Conservation (phyloP, 768 basidiomycete species). For the Rhizopogon vinicolor region DNA sequence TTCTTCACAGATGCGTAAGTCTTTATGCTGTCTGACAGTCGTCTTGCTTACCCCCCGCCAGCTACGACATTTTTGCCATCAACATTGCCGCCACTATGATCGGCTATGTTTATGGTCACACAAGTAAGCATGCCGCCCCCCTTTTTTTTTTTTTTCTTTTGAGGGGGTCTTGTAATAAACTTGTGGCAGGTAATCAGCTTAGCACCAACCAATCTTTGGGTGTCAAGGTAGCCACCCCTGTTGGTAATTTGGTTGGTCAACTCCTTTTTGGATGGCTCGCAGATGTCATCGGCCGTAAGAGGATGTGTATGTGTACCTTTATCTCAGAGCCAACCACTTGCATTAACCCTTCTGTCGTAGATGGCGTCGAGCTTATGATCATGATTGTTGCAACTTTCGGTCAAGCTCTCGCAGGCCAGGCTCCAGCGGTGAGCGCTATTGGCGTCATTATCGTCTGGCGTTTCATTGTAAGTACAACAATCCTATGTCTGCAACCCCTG, state of each 20-base stretch:
- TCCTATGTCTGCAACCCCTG: background rate
- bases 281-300: constrained; percentile 70
- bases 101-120: constrained; percentile 67
- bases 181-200: constrained; percentile 21
- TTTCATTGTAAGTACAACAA: constrained; percentile 46
- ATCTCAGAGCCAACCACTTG: background rate
- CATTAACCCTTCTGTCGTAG: constrained; percentile 14
- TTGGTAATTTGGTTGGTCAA: constrained; percentile 74
- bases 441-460: constrained; percentile 83
- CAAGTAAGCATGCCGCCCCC: background rate
- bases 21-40: background rate
- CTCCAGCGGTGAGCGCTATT: constrained; percentile 64
- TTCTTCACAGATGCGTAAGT: constrained; percentile 86
- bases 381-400: constrained; percentile 79
- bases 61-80: constrained; percentile 86
- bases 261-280: constrained; percentile 79
- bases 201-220: constrained; percentile 65
- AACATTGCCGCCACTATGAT: constrained; percentile 83
- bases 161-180: background rate
- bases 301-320: constrained; percentile 58
- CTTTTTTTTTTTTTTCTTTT: background rate
- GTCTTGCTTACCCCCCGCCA: background rate
- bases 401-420: constrained; percentile 70
- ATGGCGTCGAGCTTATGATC: constrained; percentile 62
- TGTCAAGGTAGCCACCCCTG: constrained; percentile 71